Evolutionary conservation across 2,329 filamentous ascomycete species (phyloP), one percentile per base, ranked within the genome.

Genomic region (Didymella pomorum): DNA sequence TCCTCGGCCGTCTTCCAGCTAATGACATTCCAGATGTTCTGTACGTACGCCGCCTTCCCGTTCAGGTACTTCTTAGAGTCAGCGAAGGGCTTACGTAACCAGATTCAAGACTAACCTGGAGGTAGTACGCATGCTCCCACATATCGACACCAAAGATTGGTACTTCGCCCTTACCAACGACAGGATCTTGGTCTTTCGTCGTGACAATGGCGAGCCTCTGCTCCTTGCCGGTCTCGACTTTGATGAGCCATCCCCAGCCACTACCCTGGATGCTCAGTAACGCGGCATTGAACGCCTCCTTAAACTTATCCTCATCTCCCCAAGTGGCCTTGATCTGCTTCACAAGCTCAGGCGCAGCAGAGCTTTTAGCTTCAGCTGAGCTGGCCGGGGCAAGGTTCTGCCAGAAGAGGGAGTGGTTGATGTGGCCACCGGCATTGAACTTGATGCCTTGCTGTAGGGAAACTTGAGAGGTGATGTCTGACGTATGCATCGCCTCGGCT

Each of bases 381-480:
- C 79, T 81, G 0, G 86, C 78, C 0, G 90, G 90, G 0, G 86
- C 79, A 18, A 96, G 84, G 77, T 92, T 93, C 79, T 91, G 87
- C 93, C 93, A 97, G 83, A 97, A 97, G 33, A 97, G 86, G 0
- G 87, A 88, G 82, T 97, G 93, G 81, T 97, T 97, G 79, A 96
- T 89, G 82, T 97, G 93, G 7, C 93, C 93, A 42, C 93, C 93
- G 47, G 90, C 93, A 76, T 96, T 92, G 84, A 96, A 97, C 71
- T 89, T 90, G 80, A 96, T 87, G 61, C 85, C 85, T 18, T 83
- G 80, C 68, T 90, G 88, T n/a, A 92, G 83, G 18, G 84, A 79
- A 55, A 92, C 85, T 66, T 92, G 88, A 4, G 82, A 79, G 4
- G 85, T 80, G 52, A 91, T 83, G 65, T 92, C 86, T 63, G 82